A percentile compares a stretch with the other conserved stretches of the same genome.
phyloP scores from a whole-genome alignment of 306 rosid genomes.

The Quercus alba region DNA sequence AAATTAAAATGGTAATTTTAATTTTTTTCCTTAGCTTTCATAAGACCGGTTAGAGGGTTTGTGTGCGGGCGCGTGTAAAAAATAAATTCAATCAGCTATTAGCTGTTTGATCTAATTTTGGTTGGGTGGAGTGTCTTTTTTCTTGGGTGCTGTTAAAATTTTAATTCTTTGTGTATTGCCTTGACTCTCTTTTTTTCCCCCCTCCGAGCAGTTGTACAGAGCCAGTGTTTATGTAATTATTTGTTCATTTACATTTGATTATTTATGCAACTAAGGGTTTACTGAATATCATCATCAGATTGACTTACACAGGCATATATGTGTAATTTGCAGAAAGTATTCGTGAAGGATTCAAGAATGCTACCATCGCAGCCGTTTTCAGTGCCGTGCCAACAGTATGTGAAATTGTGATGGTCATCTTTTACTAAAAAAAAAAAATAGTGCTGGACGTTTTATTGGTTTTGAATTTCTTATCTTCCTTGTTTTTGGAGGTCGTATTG shows the following conservation, averaged over 20 bases:
- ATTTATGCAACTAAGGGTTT: background rate
- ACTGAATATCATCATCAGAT: background rate
- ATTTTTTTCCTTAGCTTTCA: background rate
- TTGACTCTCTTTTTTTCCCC: background rate
- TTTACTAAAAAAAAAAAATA: background rate
- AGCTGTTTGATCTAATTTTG: background rate
- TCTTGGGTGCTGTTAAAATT: background rate
- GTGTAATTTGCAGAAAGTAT: constrained; percentile 66
- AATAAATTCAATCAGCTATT: background rate
- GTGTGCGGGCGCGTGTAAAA: background rate
- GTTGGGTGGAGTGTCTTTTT: background rate
- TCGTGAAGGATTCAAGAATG: constrained; percentile 78
- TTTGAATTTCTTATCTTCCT: background rate
- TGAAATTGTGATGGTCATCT: background rate
- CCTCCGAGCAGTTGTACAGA: background rate
- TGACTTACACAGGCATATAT: constrained; percentile 13
- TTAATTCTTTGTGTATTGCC: background rate
- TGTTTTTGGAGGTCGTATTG: background rate
- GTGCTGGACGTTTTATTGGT: background rate
- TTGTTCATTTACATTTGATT: background rate
- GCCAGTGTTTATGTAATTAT: background rate
- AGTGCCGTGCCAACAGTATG: constrained; percentile 82
- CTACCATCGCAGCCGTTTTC: constrained; percentile 44
- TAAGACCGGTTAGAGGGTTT: background rate
- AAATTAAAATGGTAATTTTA: background rate